These are phyloP conservation scores for Cardamine chenopodiifolia DNA, from an alignment of 345 rosid genomes.

Conservation along the genomic window DNA sequence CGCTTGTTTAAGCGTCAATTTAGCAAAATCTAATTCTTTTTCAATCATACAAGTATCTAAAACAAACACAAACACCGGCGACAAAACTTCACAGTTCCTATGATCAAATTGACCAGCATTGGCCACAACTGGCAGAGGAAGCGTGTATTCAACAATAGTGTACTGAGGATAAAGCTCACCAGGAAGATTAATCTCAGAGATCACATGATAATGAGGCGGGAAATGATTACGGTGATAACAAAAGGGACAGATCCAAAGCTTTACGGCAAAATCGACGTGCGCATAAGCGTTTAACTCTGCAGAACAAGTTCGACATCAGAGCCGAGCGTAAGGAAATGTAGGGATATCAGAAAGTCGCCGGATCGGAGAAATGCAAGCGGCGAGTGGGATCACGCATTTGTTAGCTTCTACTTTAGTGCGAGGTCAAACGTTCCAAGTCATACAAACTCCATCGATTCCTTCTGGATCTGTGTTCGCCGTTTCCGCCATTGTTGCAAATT, in stretches of 20 bases:
- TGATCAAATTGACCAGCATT: not conserved
- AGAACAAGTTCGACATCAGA: not conserved
- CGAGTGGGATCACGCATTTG: constrained; percentile 11
- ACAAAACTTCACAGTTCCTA: not conserved
- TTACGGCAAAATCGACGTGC: not conserved
- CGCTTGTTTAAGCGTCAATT: constrained; percentile 73
- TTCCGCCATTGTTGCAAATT: constrained; percentile 1
- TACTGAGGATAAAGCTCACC: constrained; percentile 49
- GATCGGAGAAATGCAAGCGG: constrained; percentile 6
- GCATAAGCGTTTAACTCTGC: not conserved
- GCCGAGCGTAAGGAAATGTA: not conserved
- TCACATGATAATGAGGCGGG: constrained; percentile 68
- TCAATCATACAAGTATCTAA: constrained; percentile 84
- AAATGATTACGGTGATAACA: constrained; percentile 47
- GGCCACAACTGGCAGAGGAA: not conserved
- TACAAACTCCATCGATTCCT: constrained; percentile 17
- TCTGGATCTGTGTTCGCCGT: not conserved
- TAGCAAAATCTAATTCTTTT: constrained; percentile 70
- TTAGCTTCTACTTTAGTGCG: not conserved
- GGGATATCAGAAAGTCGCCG: constrained; percentile 9
- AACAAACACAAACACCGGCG: constrained; percentile 70
- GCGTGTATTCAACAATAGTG: constrained; percentile 3
- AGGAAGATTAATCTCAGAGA: constrained; percentile 78
- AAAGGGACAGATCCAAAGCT: constrained; percentile 14
- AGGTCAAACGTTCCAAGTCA: constrained; percentile 15